These are phyloP conservation scores for Sideroxylon spinosum DNA, from an alignment of 179 eudicot genomes.

Conservation along the genomic window DNA sequence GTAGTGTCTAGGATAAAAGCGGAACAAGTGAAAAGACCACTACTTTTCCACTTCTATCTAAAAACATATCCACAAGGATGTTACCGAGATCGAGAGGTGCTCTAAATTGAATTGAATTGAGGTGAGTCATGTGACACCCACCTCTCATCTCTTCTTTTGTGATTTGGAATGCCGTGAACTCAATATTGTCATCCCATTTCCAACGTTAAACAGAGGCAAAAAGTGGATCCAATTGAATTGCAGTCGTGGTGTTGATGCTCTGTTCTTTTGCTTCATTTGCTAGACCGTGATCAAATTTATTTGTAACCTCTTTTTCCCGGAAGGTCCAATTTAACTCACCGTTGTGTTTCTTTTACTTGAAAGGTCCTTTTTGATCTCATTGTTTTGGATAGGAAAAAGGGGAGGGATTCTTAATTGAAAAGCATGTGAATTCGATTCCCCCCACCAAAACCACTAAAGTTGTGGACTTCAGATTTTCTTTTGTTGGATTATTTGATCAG, in stretches of 20 bases:
- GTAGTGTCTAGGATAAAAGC: background rate
- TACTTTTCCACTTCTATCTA: constrained; percentile 1
- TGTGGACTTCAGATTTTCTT: background rate
- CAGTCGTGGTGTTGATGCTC: constrained; percentile 6
- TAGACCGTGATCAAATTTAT: constrained; percentile 15
- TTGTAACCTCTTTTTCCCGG: background rate
- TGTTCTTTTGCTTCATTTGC: background rate
- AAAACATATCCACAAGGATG: constrained; percentile 16
- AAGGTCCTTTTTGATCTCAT: background rate
- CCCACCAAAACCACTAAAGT: background rate
- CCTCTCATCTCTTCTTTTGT: background rate
- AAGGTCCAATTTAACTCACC: background rate
- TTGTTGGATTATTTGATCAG: background rate
- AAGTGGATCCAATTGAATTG: background rate
- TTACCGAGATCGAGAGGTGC: background rate
- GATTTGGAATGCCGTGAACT: constrained; percentile 12
- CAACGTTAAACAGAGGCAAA: background rate
- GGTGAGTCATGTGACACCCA: constrained; percentile 5
- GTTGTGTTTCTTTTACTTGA: background rate
- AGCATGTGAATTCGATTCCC: constrained; percentile 18
- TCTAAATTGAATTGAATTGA: constrained; percentile 2
- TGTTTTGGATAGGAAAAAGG: background rate
- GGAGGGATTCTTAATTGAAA: background rate
- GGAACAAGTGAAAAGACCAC: background rate
- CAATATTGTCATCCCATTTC: background rate